Evolutionary conservation across 2,329 filamentous ascomycete species (phyloP), one percentile per base, ranked within the genome.

Genomic region (Chaetomium olivaceum): DNA sequence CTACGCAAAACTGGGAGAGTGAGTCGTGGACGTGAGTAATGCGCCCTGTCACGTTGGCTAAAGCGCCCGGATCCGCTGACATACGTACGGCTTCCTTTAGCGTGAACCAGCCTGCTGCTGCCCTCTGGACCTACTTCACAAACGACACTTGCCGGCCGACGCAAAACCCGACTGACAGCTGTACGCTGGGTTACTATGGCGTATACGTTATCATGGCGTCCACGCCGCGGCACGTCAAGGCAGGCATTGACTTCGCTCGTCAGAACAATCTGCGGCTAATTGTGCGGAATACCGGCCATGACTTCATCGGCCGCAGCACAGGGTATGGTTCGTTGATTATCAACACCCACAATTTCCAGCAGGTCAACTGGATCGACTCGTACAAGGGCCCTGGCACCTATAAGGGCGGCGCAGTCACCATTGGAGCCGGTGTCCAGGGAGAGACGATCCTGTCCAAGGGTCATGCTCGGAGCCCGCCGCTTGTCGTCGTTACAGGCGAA

Each of bases 251-350:
- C 62, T 79, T 86, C 65, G 82, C 81, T 0, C 73, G 73, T 0
- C 68, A 78, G 12, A 74, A 82, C 67, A 83, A 83, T 68, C 75
- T 87, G 55, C 80, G 85, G 1, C 71, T 87, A 0, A 77, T 85
- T 31, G 79, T 87, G 63, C 80, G 82, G 67, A 86, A 86, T 68
- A 87, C 84, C 0, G 85, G 84, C 2, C 84, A 87, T 71, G 84
- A 86, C 70, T 82, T 80, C 67, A 77, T 82, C 36, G 88, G 87
- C 55, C 84, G 85, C 57, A 86, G 83, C 0, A 86, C 85, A 0
- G 88, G 88, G 19, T 82, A 81, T 14, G 87, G 87, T 0, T 79
- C 83, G 0, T 72, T 88, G 3, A 78, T 81, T 3, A 76, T 88
- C 60, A 87, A 86, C 81, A 87, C 81, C 14, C 84, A 87, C 65